phyloP scores from a whole-genome alignment of 1,284 basidiomycete species.

The Fomitopsis schrenkii region DNA sequence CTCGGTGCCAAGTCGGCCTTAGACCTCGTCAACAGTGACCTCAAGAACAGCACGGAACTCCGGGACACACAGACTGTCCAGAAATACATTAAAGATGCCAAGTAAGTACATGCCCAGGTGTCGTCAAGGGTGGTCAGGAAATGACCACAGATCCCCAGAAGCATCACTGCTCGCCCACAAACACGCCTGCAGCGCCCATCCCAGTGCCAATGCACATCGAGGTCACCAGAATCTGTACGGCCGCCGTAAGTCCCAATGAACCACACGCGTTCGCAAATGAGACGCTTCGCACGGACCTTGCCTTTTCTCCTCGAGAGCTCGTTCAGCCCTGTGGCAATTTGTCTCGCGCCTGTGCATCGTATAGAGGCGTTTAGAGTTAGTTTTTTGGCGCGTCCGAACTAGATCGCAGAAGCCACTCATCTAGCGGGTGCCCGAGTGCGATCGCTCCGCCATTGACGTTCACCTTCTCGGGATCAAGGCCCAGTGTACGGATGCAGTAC shows the following conservation, averaged over 20 bases:
- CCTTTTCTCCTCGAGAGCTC: slow-evolving; percentile 75
- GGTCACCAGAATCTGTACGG: slow-evolving; percentile 62
- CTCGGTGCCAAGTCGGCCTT: not conserved
- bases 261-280: not conserved
- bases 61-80: not conserved
- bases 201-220: slow-evolving; percentile 90
- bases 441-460: slow-evolving; percentile 92
- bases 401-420: slow-evolving; percentile 42
- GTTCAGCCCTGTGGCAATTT: slow-evolving; percentile 84
- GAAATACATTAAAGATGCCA: not conserved
- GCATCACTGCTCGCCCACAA: slow-evolving; percentile 22
- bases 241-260: slow-evolving; percentile 3
- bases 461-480: slow-evolving; percentile 68
- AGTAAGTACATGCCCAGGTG: not conserved
- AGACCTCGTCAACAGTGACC: not conserved
- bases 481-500: slow-evolving; percentile 74
- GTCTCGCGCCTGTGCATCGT: slow-evolving; percentile 85
- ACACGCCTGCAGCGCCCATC: slow-evolving; percentile 68
- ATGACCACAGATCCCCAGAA: slow-evolving; percentile 3
- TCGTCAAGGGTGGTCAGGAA: not conserved
- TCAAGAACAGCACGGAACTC: slow-evolving; percentile 2
- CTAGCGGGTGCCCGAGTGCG: slow-evolving; percentile 85
- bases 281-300: slow-evolving; percentile 48
- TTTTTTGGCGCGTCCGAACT: not conserved
- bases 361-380: slow-evolving; percentile 27